A percentile compares a stretch with the other conserved stretches of the same genome.
Evolutionary conservation across 75 land plant genomes (phyloP).

Genomic region (Azolla pinnata): DNA sequence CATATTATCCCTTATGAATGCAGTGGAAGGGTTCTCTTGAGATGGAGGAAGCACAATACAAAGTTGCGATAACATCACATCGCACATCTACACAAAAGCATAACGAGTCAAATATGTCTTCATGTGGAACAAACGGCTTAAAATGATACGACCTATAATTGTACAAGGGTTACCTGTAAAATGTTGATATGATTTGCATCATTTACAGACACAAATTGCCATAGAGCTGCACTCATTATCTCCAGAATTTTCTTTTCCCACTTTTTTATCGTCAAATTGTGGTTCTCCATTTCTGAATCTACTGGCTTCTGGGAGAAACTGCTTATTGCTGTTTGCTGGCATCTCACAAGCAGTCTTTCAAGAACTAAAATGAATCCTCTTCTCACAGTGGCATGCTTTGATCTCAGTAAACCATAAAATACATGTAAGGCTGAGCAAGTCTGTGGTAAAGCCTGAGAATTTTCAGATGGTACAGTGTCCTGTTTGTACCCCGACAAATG

Average conservation of each 20-base stretch:
- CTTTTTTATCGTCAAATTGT: constrained; percentile 29
- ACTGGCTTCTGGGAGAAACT: constrained; percentile 15
- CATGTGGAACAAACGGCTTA: not conserved
- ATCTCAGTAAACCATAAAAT: constrained; percentile 81
- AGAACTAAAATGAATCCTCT: constrained; percentile 78
- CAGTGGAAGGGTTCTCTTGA: not conserved
- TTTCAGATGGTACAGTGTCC: too few species aligned
- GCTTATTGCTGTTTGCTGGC: constrained; percentile 54
- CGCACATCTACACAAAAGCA: constrained; percentile 74
- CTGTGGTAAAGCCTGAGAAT: too few species aligned
- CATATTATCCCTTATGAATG: constrained; percentile 11
- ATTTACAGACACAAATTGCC: constrained; percentile 61
- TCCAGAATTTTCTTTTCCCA: constrained; percentile 69
- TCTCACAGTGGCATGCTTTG: constrained; percentile 53
- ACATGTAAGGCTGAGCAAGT: constrained; percentile 46
- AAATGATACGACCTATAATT: not conserved
- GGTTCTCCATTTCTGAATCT: constrained; percentile 19
- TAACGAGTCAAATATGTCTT: constrained; percentile 2
- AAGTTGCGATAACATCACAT: constrained; percentile 80
- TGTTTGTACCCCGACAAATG: constrained; percentile 8
- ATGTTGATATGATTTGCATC: constrained; percentile 88
- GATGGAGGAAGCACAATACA: constrained; percentile 45
- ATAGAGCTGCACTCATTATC: constrained; percentile 73
- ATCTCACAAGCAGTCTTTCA: constrained; percentile 68
- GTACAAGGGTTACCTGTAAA: constrained; percentile 54